Base-by-base conservation (phyloP, 2,329 filamentous ascomycete genomes). In the Graphiopsis chlorocephala region DNA sequence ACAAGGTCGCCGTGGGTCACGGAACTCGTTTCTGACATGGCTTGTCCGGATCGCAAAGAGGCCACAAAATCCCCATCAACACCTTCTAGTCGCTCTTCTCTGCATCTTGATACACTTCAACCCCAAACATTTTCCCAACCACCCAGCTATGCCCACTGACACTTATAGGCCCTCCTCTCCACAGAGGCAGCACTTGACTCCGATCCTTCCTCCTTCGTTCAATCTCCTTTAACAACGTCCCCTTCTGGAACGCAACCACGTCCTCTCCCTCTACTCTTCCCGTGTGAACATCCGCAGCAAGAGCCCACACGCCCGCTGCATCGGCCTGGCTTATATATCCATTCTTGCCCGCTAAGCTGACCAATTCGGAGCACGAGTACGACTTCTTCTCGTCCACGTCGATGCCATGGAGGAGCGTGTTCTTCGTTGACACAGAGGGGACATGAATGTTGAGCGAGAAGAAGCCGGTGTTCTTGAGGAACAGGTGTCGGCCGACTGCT, bases 401-500 rank as follows among this genome's bases (percentile, higher is more conserved):
- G n/a, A 76, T 64, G 4, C 71, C 73, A 6, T 76, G 72, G 5
- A 77, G 68, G 2, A 74, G 68, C 0, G 71, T 73, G 5, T 70
- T 64, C 17, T 62, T 69, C 29, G 72, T 72, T 11, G 66, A 59
- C 2, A 77, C 74, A 17, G 67, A 71, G 3, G 75, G 75, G 8
- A 77, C 70, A 66, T 75, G 71, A 68, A 77, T 75, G 65, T 70
- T 68, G 17, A 77, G 64, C n/a, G 69, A 72, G 67, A 73, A 73
- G 66, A 72, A 68, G 28, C 68, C 64, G 10, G 72, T 74, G 66
- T 77, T 77, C 29, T 68, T 66, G 53, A 76, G 71, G 64, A 68
- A 72, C 35, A 77, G 62, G 38, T 77, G 75, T 1, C 75, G 70
- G 23, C 73, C 70, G 8, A 75, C 31, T 31, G 75, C 75, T 6